These are phyloP conservation scores for Corylus americana DNA, from an alignment of 306 rosid genomes.

Conservation along the genomic window DNA sequence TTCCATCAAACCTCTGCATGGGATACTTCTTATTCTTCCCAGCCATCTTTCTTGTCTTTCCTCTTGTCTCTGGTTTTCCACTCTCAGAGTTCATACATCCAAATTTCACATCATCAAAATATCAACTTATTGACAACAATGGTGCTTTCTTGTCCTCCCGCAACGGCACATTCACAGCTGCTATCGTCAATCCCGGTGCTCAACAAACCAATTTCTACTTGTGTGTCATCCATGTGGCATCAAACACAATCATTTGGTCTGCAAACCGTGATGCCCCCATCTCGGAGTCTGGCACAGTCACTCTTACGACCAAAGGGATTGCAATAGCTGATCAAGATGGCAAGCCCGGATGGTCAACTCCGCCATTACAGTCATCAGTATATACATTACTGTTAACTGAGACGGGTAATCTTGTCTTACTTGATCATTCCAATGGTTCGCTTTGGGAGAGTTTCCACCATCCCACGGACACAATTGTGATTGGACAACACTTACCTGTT, in stretches of 20 bases:
- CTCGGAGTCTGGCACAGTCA: conserved; percentile 57
- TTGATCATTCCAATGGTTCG: conserved; percentile 60
- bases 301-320: conserved; percentile 51
- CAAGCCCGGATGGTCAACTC: conserved; percentile 75
- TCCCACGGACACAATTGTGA: conserved; percentile 87
- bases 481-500: conserved; percentile 60
- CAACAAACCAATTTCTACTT: conserved; percentile 58
- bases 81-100: conserved; percentile 50
- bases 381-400: conserved; percentile 55
- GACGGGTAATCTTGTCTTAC: conserved; percentile 71
- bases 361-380: conserved; percentile 47
- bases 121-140: conserved; percentile 36
- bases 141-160: conserved; percentile 72
- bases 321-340: conserved; percentile 42
- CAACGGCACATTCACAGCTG: conserved; percentile 62
- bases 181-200: conserved; percentile 52
- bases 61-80: conserved; percentile 39
- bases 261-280: conserved; percentile 67
- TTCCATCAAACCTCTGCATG: conserved; percentile 55
- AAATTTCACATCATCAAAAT: conserved; percentile 59
- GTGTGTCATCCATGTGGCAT: conserved; percentile 66
- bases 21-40: conserved; percentile 39
- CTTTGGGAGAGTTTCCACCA: conserved; percentile 87
- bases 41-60: conserved; percentile 31
- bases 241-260: conserved; percentile 76